A percentile compares a stretch with the other conserved stretches of the same genome.
These are phyloP conservation scores for Cyberlindnera mycetangii DNA, from an alignment of 805 yeast species.

Conservation along the genomic window DNA sequence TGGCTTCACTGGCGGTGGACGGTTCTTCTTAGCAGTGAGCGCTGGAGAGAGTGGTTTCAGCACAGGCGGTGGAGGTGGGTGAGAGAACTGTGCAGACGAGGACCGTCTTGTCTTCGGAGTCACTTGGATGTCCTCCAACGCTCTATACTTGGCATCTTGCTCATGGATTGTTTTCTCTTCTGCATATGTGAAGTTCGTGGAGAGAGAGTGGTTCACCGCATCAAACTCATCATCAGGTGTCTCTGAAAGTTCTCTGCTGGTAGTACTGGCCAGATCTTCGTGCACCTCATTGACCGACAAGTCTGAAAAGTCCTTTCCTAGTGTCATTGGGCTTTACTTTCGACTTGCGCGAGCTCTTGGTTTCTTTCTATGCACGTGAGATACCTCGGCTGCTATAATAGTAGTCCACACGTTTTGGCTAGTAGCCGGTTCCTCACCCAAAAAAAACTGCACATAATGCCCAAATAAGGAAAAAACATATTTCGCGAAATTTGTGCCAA, in stretches of 20 bases:
- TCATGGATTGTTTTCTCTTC: conserved; percentile 65
- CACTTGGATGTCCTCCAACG: conserved; percentile 40
- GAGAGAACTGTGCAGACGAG: conserved; percentile 34
- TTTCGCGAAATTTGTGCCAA: background rate
- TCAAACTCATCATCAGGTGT: conserved; percentile 13
- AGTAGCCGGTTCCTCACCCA: background rate
- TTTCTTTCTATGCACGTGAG: too few relatives aligned
- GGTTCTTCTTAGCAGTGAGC: conserved; percentile 43
- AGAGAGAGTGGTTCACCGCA: conserved; percentile 25
- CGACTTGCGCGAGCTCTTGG: too few relatives aligned
- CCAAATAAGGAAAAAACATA: background rate
- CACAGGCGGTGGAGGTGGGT: conserved; percentile 39
- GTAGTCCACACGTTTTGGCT: background rate
- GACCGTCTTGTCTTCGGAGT: conserved; percentile 36
- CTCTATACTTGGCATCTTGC: conserved; percentile 63
- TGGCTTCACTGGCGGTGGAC: conserved; percentile 37
- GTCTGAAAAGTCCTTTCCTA: conserved; percentile 3
- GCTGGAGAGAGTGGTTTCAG: conserved; percentile 28
- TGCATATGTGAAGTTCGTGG: conserved; percentile 60
- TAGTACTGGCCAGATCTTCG: too few relatives aligned
- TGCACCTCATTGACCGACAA: conserved; percentile 1
- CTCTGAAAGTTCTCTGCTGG: background rate
- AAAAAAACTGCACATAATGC: background rate
- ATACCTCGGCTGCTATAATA: background rate
- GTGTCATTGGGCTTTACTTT: background rate